Evolutionary conservation across 2,329 filamentous ascomycete genomes (phyloP).

Genomic region (Metarhizium brunneum): DNA sequence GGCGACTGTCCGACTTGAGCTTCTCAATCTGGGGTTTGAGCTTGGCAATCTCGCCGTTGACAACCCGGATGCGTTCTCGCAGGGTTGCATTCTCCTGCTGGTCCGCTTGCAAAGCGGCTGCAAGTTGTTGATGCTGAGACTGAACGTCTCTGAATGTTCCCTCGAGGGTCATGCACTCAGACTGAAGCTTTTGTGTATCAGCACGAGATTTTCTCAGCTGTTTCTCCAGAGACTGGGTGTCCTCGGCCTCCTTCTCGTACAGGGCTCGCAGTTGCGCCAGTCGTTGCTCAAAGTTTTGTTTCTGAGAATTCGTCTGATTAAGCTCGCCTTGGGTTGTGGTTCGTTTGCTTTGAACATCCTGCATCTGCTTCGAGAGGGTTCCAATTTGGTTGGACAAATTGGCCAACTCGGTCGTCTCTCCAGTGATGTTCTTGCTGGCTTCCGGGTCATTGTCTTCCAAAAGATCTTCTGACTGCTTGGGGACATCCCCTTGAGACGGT

Average conservation of each 20-base stretch:
- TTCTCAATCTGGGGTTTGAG: constrained; percentile 90
- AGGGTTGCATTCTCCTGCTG: constrained; percentile 79
- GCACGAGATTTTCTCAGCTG: constrained; percentile 66
- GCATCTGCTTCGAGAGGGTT: constrained; percentile 85
- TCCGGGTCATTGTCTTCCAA: constrained; percentile 87
- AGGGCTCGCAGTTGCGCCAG: constrained; percentile 76
- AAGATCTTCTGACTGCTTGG: constrained; percentile 59
- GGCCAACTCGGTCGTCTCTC: constrained; percentile 84
- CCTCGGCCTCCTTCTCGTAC: constrained; percentile 89
- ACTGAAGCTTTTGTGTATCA: constrained; percentile 76
- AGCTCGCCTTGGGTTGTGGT: constrained; percentile 71
- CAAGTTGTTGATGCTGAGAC: constrained; percentile 69
- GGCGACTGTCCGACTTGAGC: constrained; percentile 79
- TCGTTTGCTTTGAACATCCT: constrained; percentile 80
- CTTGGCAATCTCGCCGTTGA: constrained; percentile 74
- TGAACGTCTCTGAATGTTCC: constrained; percentile 73
- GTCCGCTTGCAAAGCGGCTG: constrained; percentile 69
- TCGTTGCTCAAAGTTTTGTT: constrained; percentile 85
- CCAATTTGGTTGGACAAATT: constrained; percentile 95
- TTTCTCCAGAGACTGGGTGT: constrained; percentile 76
- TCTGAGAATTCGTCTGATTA: constrained; percentile 72
- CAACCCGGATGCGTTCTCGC: constrained; percentile 77
- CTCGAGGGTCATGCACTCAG: constrained; percentile 76
- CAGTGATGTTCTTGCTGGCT: constrained; percentile 76
- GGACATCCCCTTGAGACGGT: constrained; percentile 53